Evolutionary conservation across 257 asterid genomes (phyloP), one percentile per base, ranked within the genome.

Genomic region (Scutellaria barbata): DNA sequence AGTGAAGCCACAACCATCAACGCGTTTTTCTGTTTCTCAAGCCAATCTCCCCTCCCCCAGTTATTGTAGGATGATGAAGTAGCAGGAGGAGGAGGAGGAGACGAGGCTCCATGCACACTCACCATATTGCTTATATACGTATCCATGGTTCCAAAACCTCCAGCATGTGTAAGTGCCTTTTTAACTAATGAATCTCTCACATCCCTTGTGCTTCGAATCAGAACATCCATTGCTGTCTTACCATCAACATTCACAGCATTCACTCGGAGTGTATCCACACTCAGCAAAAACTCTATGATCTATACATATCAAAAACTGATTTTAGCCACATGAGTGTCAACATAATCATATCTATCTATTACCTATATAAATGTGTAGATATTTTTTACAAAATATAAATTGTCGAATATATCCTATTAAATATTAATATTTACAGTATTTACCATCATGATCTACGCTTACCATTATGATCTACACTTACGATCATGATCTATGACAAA

Each of bases 1-100:
- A 79, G 75, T 2, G 77, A 66, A 10, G 87, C 82, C 67, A 79
- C 82, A 0, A 82, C 77, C 84, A 82, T 79, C 17, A 79, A 8
- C 5, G 75, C 63, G 10, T 66, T 33, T 5, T 46, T 57, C 18
- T 72, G 63, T 12, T 48, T 43, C 7, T 77, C 73, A 0, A 76
- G 48, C 80, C 80, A 73, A 8, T 45, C 65, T 1, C n/a, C 43
- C 41, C 7, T 16, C 22, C 40, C 39, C 59, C 7, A 40, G 3
- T 42, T 76, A 12, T 57, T 42, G 54, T 6, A 10, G 25, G 25
- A 22, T 22, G 30, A 25, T 3, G 35, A 30, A 30, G 35, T 5
- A 30, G 2, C 0, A 2, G 35, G 35, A 30, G 3, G 35, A 30
- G 25, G 25, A 22, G 25, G 35, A 30, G 2, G 35, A 30, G 35